Conservation (phyloP, 2,329 filamentous ascomycete species). For the Lachnellula arida region DNA sequence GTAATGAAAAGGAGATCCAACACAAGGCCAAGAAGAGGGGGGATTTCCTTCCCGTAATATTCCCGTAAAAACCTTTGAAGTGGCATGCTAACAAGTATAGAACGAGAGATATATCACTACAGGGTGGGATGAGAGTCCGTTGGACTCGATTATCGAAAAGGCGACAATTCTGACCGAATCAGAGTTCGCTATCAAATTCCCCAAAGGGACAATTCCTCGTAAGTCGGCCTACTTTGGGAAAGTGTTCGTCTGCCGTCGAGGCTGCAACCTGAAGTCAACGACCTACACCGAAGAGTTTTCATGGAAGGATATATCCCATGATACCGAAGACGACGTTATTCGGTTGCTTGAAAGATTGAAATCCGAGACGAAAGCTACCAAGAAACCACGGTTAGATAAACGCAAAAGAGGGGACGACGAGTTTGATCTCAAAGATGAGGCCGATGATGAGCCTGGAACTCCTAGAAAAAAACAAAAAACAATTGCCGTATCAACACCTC, state of each 20-base stretch:
- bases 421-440: conserved; percentile 11
- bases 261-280: conserved; percentile 82
- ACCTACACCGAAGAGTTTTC: conserved; percentile 88
- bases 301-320: conserved; percentile 79
- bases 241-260: conserved; percentile 83
- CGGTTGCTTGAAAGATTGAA: conserved; percentile 44
- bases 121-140: conserved; percentile 79
- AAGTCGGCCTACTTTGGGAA: conserved; percentile 73
- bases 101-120: conserved; percentile 92
- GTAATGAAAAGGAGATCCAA: conserved; percentile 81
- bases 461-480: conserved; percentile 54
- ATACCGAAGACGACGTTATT: conserved; percentile 23
- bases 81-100: conserved; percentile 35
- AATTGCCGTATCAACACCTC: conserved; percentile 33
- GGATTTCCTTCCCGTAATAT: conserved; percentile 65
- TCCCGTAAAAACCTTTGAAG: not conserved
- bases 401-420: conserved; percentile 29
- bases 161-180: conserved; percentile 72
- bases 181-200: conserved; percentile 64
- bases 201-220: conserved; percentile 69
- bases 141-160: conserved; percentile 86
- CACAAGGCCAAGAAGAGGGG: conserved; percentile 76
- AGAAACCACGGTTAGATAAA: conserved; percentile 32
- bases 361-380: conserved; percentile 66
- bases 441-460: conserved; percentile 39